A percentile compares a stretch with the other conserved stretches of the same genome.
Evolutionary conservation across 2,329 filamentous ascomycete genomes (phyloP).

Genomic region (Clonostachys byssicola): DNA sequence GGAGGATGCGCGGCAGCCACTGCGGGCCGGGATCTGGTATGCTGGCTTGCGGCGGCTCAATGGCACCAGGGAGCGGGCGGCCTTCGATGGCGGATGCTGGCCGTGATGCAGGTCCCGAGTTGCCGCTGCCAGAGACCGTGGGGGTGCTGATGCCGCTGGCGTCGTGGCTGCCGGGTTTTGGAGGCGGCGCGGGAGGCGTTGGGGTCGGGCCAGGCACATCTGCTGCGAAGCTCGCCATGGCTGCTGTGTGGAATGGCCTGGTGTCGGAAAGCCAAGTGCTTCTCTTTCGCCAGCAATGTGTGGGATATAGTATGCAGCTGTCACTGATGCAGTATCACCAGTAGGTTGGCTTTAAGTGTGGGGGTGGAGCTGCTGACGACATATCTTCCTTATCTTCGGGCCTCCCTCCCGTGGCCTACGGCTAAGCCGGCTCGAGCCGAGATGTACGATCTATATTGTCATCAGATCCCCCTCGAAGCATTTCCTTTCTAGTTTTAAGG

Average conservation of each 20-base stretch:
- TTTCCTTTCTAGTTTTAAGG: too few relatives aligned
- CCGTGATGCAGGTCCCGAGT: conserved; percentile 17
- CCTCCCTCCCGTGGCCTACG: too few relatives aligned
- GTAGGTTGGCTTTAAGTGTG: background rate
- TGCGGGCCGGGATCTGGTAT: conserved; percentile 59
- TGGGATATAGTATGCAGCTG: background rate
- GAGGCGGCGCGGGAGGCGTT: conserved; percentile 69
- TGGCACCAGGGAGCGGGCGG: conserved; percentile 20
- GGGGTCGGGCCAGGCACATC: conserved; percentile 32
- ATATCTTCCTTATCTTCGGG: too few relatives aligned
- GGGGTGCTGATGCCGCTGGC: conserved; percentile 64
- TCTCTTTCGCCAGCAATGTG: background rate
- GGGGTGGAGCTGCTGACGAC: background rate
- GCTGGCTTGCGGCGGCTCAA: conserved; percentile 20
- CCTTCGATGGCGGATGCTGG: conserved; percentile 53
- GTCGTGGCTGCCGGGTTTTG: conserved; percentile 66
- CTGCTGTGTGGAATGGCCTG: too few relatives aligned
- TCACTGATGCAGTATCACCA: too few relatives aligned
- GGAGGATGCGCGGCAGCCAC: conserved; percentile 74
- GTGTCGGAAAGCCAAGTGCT: too few relatives aligned
- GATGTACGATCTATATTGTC: too few relatives aligned
- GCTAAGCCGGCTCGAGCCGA: too few relatives aligned
- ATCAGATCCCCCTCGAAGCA: too few relatives aligned
- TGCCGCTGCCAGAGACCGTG: conserved; percentile 33
- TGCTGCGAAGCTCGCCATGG: conserved; percentile 8